Evolutionary conservation across 805 yeast species (phyloP).

Genomic region (Metschnikowia picachoensis): DNA sequence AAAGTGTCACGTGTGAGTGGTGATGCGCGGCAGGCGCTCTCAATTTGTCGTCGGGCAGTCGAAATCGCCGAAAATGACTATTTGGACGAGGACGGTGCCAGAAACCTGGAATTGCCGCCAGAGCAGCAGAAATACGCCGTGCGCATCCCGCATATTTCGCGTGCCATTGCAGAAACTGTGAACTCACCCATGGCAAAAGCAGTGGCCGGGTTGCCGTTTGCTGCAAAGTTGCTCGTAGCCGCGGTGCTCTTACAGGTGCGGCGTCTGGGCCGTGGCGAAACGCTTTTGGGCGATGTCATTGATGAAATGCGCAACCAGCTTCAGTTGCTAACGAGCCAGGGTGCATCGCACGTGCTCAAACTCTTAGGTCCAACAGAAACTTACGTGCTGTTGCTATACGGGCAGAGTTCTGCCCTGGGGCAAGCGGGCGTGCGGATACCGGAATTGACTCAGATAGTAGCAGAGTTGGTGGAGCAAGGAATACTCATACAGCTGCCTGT

Average conservation of each 20-base stretch:
- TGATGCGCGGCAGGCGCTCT: slow-evolving; percentile 91
- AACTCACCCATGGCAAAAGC: slow-evolving; percentile 66
- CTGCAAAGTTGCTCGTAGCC: slow-evolving; percentile 68
- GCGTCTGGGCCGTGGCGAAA: slow-evolving; percentile 68
- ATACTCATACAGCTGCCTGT: slow-evolving; percentile 63
- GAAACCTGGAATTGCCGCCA: slow-evolving; percentile 5
- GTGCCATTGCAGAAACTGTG: slow-evolving; percentile 76
- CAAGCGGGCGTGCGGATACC: slow-evolving; percentile 44
- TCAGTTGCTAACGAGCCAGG: slow-evolving; percentile 37
- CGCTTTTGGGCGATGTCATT: slow-evolving; percentile 67
- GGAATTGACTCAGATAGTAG: slow-evolving; percentile 57
- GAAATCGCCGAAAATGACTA: slow-evolving; percentile 76
- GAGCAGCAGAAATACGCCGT: slow-evolving; percentile 49
- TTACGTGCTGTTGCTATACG: slow-evolving; percentile 25
- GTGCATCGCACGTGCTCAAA: slow-evolving; percentile 17
- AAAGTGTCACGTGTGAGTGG: slow-evolving; percentile 96
- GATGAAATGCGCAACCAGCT: slow-evolving; percentile 65
- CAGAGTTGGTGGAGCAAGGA: slow-evolving; percentile 77
- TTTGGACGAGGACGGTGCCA: slow-evolving; percentile 18
- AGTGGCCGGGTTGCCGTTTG: slow-evolving; percentile 57
- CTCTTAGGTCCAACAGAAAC: slow-evolving; percentile 15
- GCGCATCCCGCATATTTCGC: slow-evolving; percentile 67
- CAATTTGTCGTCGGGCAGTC: slow-evolving; percentile 83
- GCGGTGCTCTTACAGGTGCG: slow-evolving; percentile 62
- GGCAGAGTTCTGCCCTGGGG: slow-evolving; percentile 24